A percentile compares a stretch with the other conserved stretches of the same genome.
Conservation (phyloP, 108 stramenopile genomes). For the Cafeteria roenbergensis region DNA sequence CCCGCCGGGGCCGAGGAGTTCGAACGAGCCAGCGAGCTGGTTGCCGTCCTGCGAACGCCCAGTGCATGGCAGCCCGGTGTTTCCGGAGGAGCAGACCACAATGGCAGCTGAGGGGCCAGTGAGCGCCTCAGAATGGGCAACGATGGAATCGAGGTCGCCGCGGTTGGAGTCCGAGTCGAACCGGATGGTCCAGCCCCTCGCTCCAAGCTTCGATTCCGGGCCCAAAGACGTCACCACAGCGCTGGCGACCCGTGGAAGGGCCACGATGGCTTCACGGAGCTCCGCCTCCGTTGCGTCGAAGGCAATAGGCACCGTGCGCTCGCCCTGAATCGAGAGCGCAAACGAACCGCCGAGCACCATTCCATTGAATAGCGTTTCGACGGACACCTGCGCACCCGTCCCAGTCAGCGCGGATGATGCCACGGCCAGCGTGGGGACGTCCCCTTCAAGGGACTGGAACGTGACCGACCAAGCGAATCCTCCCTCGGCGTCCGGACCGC, state of each 20-base stretch:
- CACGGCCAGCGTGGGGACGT: conserved; percentile 53
- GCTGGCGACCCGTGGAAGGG: conserved; percentile 38
- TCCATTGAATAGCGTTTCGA: conserved; percentile 50
- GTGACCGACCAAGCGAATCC: conserved; percentile 54
- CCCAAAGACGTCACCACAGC: conserved; percentile 44
- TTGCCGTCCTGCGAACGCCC: conserved; percentile 4
- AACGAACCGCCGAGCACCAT: conserved; percentile 56
- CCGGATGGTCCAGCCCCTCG: conserved; percentile 29
- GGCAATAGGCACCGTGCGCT: conserved; percentile 47
- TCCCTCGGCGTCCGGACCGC: conserved; percentile 35
- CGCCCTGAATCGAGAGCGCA: conserved; percentile 49
- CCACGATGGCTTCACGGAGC: conserved; percentile 27
- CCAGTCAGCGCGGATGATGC: conserved; percentile 36
- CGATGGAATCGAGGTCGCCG: conserved; percentile 40
- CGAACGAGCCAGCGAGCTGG: conserved; percentile 18
- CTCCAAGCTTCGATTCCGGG: conserved; percentile 22
- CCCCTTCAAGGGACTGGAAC: conserved; percentile 50
- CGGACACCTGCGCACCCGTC: conserved; percentile 30
- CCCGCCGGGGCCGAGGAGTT: too few species aligned
- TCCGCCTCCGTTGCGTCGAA: conserved; percentile 47
- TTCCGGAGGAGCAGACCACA: neutral
- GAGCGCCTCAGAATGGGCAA: conserved; percentile 34
- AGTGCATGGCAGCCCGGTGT: conserved; percentile 10
- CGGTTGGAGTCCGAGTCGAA: conserved; percentile 51
- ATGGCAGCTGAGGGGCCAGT: conserved; percentile 29